Evolutionary conservation across 352 stramenopile species (phyloP), one percentile per base, ranked within the genome.

Genomic region (Blastocystis sp.): DNA sequence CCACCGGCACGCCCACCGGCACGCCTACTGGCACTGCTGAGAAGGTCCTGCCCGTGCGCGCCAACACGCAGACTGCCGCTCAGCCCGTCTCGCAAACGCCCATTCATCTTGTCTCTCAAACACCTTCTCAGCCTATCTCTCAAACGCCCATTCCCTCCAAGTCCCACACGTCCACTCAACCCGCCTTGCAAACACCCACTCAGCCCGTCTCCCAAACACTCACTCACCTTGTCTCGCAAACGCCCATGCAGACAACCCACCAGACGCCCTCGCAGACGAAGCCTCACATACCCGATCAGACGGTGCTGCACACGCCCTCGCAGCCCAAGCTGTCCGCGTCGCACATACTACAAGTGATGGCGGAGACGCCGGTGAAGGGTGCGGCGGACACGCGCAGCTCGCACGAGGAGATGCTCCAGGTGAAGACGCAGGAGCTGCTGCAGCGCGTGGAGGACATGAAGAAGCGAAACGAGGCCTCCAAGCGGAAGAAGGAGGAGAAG

Each of bases 371-470:
- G 48, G 5, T 56, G 48, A 56, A 56, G 48, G 48, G 48, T 14
- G 48, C 48, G 48, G 14, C 48, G 48, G 48, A 56, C 5, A 17
- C 48, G 48, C 5, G 48, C 5, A 56, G 5, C 5, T 48, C 64
- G 28, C 64, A 34, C 21, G n/a, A 21, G 17, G 1, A 66, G 23
- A 41, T 19, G 14, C n/a, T 84, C 66, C 74, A 62, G 21, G 40
- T 38, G n/a, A 79, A 64, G 41, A 69, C 74, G 1, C 74, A 84
- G 34, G 21, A 38, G 21, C 14, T 84, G n/a, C 74, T 84, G 5
- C 74, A 84, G 40, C 74, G 74, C 41, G 74, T 84, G 2, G 74
- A 84, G 34, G 74, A 67, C 28, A 62, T 84, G 53, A 84, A 84
- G 56, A 84, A 84, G 60, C 52, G 74, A 38, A 81, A 19, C 28